Conservation (phyloP, 805 yeast genomes). For the Danielia reshetovae region DNA sequence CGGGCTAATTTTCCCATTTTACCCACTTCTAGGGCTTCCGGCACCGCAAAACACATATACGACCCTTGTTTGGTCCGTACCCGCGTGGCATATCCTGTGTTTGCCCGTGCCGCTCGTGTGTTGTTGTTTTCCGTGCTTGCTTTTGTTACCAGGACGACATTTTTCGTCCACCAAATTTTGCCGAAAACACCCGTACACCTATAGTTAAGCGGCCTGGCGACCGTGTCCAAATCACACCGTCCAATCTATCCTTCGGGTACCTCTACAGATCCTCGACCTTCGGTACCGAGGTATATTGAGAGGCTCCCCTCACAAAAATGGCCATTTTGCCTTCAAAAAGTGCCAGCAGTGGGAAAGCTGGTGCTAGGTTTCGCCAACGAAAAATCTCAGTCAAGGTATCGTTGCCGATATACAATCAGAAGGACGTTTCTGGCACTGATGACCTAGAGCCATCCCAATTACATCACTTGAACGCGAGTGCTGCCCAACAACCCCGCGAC, state of each 20-base stretch:
- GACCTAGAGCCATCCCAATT: constrained; percentile 42
- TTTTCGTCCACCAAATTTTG: constrained; percentile 11
- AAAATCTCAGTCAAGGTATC: constrained; percentile 91
- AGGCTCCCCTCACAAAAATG: constrained; percentile 23
- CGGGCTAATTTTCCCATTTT: background rate
- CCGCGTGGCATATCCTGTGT: constrained; percentile 1
- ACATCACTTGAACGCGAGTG: constrained; percentile 36
- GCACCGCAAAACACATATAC: background rate
- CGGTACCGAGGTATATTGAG: constrained; percentile 1
- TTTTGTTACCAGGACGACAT: constrained; percentile 16
- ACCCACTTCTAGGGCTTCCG: background rate
- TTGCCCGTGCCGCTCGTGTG: constrained; percentile 3
- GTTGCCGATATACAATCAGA: constrained; percentile 69
- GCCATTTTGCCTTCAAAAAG: constrained; percentile 39
- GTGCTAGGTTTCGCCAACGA: constrained; percentile 81
- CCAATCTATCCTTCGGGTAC: background rate
- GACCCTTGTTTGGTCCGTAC: background rate
- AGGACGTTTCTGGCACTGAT: constrained; percentile 78
- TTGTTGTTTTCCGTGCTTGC: constrained; percentile 11
- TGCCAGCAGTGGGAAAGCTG: constrained; percentile 26
- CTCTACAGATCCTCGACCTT: background rate
- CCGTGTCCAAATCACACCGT: constrained; percentile 1
- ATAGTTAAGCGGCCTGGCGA: constrained; percentile 11
- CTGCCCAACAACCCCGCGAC: constrained; percentile 79
- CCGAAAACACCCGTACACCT: constrained; percentile 25